Percentiles rank a stretch among this genome's conserved stretches.
phyloP scores from a whole-genome alignment of 768 basidiomycete genomes.

The Trametes cingulata region DNA sequence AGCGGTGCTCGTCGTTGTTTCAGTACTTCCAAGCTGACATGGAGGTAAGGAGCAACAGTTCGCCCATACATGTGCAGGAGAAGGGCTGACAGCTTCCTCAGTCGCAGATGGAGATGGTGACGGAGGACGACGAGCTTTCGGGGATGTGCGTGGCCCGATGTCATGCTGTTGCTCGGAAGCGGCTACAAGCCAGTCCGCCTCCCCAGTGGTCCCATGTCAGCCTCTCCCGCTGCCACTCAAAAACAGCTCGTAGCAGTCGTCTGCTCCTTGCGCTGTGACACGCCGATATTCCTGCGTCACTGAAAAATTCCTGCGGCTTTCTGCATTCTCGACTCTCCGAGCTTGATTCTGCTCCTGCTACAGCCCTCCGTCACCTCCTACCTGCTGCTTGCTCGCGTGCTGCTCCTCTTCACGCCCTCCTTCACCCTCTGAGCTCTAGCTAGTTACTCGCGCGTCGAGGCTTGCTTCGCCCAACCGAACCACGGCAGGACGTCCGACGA shows the following conservation, averaged over 20 bases:
- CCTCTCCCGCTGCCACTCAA: neutral
- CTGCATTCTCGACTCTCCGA: constrained; percentile 1
- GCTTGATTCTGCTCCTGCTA: neutral
- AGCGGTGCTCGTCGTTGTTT: no score
- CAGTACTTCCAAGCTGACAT: no score
- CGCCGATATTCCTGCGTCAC: constrained; percentile 1
- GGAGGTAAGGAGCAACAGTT: no score
- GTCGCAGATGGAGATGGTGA: neutral
- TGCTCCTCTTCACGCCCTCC: constrained; percentile 2
- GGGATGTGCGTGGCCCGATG: constrained; percentile 1
- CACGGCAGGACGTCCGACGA: constrained; percentile 2
- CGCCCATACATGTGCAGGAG: no score
- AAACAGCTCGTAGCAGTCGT: neutral
- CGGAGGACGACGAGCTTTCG: neutral
- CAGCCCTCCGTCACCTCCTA: neutral
- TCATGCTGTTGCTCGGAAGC: neutral
- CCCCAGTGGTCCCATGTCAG: neutral
- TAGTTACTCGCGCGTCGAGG: neutral
- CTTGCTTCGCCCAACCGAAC: neutral
- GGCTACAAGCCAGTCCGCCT: neutral
- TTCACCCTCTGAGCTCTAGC: neutral
- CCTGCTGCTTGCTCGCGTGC: neutral
- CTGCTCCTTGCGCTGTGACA: neutral
- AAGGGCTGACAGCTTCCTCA: no score
- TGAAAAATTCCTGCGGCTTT: neutral